Evolutionary conservation across 352 stramenopile genomes (phyloP).

Genomic region (Phytopythium boreale): DNA sequence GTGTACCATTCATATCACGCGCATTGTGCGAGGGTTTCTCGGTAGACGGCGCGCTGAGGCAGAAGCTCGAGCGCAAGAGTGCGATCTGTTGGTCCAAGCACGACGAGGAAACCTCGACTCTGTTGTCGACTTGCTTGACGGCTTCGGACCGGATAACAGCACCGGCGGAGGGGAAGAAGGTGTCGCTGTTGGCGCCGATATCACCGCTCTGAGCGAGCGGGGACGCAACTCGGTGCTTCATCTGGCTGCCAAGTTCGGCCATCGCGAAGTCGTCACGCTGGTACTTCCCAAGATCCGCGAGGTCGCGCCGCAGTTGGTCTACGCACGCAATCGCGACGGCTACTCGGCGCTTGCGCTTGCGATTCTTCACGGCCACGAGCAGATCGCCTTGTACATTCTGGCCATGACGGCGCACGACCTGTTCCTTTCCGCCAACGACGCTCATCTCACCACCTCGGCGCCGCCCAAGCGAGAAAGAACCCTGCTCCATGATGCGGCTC

Average conservation of each 20-base stretch:
- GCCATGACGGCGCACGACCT: constrained; percentile 44
- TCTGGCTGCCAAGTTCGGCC: constrained; percentile 44
- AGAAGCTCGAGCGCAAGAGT: constrained; percentile 29
- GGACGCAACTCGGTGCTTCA: constrained; percentile 49
- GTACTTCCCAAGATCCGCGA: constrained; percentile 38
- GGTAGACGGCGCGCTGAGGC: constrained; percentile 22
- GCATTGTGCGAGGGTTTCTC: constrained; percentile 56
- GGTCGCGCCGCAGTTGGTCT: constrained; percentile 24
- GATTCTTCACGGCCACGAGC: constrained; percentile 39
- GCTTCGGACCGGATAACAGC: constrained; percentile 23
- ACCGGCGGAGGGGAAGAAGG: constrained; percentile 8
- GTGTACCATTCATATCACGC: constrained; percentile 38
- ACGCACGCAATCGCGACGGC: constrained; percentile 32
- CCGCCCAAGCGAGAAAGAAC: constrained; percentile 25
- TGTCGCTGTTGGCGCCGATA: constrained; percentile 23
- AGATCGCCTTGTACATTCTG: constrained; percentile 53
- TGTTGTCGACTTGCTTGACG: constrained; percentile 63
- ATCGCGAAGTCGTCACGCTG: constrained; percentile 46
- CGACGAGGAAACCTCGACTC: constrained; percentile 41
- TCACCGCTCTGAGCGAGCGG: constrained; percentile 22
- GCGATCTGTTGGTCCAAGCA: constrained; percentile 55
- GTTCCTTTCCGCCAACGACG: constrained; percentile 8
- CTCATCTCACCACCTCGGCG: constrained; percentile 3
- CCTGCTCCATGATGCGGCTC: constrained; percentile 48
- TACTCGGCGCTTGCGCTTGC: constrained; percentile 50